Base-by-base conservation (phyloP, 805 yeast species). In the Wickerhamiella alocasiicola region DNA sequence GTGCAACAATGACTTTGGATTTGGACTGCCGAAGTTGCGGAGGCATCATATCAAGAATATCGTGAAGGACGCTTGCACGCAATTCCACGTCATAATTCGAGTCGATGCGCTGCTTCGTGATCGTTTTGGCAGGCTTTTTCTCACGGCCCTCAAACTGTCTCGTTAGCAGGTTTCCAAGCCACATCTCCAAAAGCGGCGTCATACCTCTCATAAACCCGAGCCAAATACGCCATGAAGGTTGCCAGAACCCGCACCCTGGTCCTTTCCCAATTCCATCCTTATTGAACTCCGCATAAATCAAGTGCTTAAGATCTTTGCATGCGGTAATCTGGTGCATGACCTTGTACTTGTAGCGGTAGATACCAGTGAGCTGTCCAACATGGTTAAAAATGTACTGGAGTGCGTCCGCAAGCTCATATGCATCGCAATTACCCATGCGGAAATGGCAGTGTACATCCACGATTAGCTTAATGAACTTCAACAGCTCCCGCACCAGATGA, bases 241-340 rank as follows among this genome's bases (percentile, higher is more conserved):
- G 97, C 99, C 99, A 91, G 58, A 91, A 81, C 1, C 99, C 99
- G 64, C 94, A 82, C 0, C 98, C 98, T 1, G 98, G 97, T 2
- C 98, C 98, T 55, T 88, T 91, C 0, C 96, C 96, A 19, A 91
- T 81, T 5, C 15, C 15, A n/a, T 73, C 65, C 27, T 69, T 67
- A 55, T 91, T 91, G 63, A 91, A 91, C 46, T 79, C 67, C 48
- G 82, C 70, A 55, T 91, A 91, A 1, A 91, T 79, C 5, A 88
- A 77, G 56, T 91, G 98, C 60, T 91, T 91, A 52, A 91, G 63
- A 60, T 91, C 98, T 57, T 91, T 91, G 58, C 96, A 85, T 2
- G 94, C 87, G 38, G 96, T 72, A 30, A 91, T 87, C 59, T 91
- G 99, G 55, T 87, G 97, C 99, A 91, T 91, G 7, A 88, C 96